A percentile compares a stretch with the other conserved stretches of the same genome.
Conservation (phyloP, 768 basidiomycete species). For the Scleroderma citrinum region DNA sequence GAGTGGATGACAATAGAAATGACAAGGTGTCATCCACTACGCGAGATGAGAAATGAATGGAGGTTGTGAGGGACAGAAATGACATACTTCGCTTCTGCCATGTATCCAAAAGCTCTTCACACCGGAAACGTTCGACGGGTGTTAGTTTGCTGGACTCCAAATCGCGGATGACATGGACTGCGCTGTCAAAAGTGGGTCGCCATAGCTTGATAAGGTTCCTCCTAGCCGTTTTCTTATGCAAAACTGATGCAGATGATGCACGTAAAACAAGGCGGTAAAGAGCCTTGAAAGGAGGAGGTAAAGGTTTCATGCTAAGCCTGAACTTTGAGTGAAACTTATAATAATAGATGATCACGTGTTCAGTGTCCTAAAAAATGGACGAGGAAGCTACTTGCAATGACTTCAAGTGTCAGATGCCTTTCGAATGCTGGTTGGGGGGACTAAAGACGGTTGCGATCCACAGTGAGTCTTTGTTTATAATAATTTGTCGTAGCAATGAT, state of each 20-base stretch:
- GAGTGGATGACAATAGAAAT: slow-evolving; percentile 55
- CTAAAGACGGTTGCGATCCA: no score
- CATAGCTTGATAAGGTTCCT: slow-evolving; percentile 42
- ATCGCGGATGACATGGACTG: slow-evolving; percentile 36
- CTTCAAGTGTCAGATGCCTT: no score
- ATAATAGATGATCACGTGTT: no score
- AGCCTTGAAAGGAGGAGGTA: slow-evolving; percentile 42
- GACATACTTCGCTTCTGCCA: slow-evolving; percentile 55
- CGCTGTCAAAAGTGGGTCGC: slow-evolving; percentile 51
- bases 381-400: no score
- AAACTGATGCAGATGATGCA: slow-evolving; percentile 49
- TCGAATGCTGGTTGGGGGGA: no score
- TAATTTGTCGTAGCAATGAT: no score
- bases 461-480: no score
- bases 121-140: slow-evolving; percentile 22
- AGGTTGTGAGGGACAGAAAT: neutral
- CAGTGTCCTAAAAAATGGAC: no score
- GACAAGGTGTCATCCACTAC: slow-evolving; percentile 66
- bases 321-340: neutral
- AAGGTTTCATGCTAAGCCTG: slow-evolving; percentile 6
- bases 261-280: slow-evolving; percentile 58
- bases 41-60: slow-evolving; percentile 9
- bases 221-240: slow-evolving; percentile 43
- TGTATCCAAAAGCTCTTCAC: slow-evolving; percentile 37
- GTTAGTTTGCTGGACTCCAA: slow-evolving; percentile 30